A percentile compares a stretch with the other conserved stretches of the same genome.
phyloP scores from a whole-genome alignment of 164 flowering plant genomes.

The Macadamia integrifolia region DNA sequence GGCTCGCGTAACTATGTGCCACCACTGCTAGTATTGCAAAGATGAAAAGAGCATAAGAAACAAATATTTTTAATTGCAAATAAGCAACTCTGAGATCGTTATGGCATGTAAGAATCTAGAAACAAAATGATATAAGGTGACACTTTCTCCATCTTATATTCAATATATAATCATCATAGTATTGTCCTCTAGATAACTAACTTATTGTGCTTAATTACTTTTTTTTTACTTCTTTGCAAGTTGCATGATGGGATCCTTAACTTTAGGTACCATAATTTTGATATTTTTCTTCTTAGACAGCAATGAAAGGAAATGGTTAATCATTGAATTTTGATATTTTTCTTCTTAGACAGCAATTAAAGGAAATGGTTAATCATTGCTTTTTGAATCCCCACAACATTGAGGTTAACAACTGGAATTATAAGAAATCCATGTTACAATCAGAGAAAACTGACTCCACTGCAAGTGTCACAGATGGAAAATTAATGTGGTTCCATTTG shows the following conservation, averaged over 20 bases:
- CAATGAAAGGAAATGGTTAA: conserved; percentile 2
- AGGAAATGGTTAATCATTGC: conserved; percentile 4
- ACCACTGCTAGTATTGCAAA: no score
- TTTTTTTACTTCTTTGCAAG: background rate
- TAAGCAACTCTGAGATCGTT: no score
- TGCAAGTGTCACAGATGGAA: background rate
- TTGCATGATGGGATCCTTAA: background rate
- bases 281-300: background rate
- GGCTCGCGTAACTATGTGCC: no score
- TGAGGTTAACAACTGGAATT: conserved; percentile 2
- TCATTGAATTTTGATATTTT: background rate
- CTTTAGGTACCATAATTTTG: background rate
- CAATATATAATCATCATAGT: no score
- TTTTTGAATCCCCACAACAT: background rate
- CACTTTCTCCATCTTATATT: no score
- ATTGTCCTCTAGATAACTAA: no score
- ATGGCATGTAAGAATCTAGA: no score
- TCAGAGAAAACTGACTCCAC: conserved; percentile 5
- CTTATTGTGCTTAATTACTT: background rate
- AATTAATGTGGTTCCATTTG: conserved; percentile 1
- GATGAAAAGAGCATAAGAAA: no score
- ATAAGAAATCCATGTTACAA: background rate
- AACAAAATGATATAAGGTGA: no score
- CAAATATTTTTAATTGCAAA: no score
- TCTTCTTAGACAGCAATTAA: background rate